Evolutionary conservation across 2,329 filamentous ascomycete genomes (phyloP), one percentile per base, ranked within the genome.

Genomic region (Penicillium sp.): DNA sequence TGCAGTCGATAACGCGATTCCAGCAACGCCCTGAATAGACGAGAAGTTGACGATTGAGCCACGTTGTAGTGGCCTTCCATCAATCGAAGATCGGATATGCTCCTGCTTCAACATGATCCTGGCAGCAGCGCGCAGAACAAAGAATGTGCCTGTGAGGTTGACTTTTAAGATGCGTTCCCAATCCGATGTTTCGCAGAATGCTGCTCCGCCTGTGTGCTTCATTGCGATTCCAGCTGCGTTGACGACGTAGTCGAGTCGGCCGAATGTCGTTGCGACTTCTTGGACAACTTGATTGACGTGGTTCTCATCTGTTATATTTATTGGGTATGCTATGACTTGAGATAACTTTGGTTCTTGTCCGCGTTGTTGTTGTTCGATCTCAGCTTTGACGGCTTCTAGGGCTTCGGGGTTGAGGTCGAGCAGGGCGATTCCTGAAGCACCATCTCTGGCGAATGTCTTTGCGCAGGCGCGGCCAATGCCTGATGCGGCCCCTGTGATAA

Each of bases 81-180:
- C 70, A 33, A 75, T 70, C 0, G 60, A 57, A 0, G 75, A 77
- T 0, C 59, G 50, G 2, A 78, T 76, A 0, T 67, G 73, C 0
- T 76, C 72, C 57, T 80, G 77, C 57, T 74, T 67, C 12, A 78
- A 59, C 77, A 80, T 80, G 22, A 78, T 72, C 31, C 69, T 63
- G 11, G 75, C 73, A 0, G 72, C 70, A 5, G 74, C 75, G 16
- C 72, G 66, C 0, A 79, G 60, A 2, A 78, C 68, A 54, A 72
- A 75, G 55, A 80, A 78, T 2, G 73, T 73, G 0, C 77, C 77
- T 3, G 69, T 75, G 1, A 80, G 58, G 44, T 80, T 80, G 50
- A 79, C 67, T 46, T 76, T 72, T 6, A 79, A 47, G 2, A 78
- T 69, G 0, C 71, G 68, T 2, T 76, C 65, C 74, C 74, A 80